These are phyloP conservation scores for Vigna angularis DNA, from an alignment of 306 rosid species.

Conservation along the genomic window DNA sequence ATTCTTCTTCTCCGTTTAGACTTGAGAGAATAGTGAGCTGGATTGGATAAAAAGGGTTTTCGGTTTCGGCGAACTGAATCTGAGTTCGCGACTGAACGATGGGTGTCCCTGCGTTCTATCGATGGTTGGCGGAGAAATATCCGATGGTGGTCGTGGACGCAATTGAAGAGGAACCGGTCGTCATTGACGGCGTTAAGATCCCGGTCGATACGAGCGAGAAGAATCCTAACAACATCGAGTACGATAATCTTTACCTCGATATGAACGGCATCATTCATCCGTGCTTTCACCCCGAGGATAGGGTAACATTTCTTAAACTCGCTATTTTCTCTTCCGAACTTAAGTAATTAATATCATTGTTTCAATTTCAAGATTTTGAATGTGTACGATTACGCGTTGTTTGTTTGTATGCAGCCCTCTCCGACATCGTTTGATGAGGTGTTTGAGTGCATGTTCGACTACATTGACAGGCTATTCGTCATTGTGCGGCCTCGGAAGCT, in stretches of 20 bases:
- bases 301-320: slow-evolving; percentile 54
- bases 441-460: slow-evolving; percentile 93
- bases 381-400: not conserved
- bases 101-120: slow-evolving; percentile 98
- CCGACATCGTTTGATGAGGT: slow-evolving; percentile 87
- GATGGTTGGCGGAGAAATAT: slow-evolving; percentile 98
- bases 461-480: slow-evolving; percentile 85
- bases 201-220: slow-evolving; percentile 89
- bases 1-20: not conserved
- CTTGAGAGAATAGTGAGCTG: not conserved
- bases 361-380: not conserved
- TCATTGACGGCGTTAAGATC: slow-evolving; percentile 69
- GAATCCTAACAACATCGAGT: slow-evolving; percentile 87
- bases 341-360: not conserved
- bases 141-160: slow-evolving; percentile 84
- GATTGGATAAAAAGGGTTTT: not conserved
- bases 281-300: slow-evolving; percentile 97
- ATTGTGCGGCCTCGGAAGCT: slow-evolving; percentile 98
- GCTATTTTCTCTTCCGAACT: not conserved
- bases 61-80: not conserved
- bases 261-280: slow-evolving; percentile 98
- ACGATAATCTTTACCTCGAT: slow-evolving; percentile 92
- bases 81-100: slow-evolving; percentile 40
- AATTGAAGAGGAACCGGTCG: slow-evolving; percentile 89
- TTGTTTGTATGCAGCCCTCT: slow-evolving; percentile 72